phyloP scores from a whole-genome alignment of 1,284 basidiomycete genomes.

The Cryptococcus floricola region DNA sequence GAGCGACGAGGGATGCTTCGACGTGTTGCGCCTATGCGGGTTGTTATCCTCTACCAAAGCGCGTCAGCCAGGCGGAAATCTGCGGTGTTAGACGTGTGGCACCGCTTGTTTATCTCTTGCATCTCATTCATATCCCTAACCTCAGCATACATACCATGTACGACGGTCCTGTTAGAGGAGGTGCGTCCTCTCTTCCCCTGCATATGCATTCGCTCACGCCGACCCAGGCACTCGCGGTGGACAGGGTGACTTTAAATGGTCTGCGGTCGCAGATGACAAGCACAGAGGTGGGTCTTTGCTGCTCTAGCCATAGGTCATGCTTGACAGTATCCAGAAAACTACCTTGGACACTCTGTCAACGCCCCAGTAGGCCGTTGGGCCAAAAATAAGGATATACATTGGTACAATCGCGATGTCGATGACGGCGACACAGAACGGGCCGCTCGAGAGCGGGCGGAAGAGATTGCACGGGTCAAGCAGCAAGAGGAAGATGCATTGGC shows the following conservation, averaged over 20 bases:
- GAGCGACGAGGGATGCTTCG: background rate
- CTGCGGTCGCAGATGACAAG: constrained; percentile 83
- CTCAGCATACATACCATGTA: constrained; percentile 27
- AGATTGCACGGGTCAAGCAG: constrained; percentile 75
- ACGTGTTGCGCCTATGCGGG: background rate
- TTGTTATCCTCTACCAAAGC: background rate
- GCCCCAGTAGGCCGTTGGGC: constrained; percentile 91
- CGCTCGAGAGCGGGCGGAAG: constrained; percentile 49
- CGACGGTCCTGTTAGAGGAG: constrained; percentile 44
- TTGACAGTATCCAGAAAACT: constrained; percentile 58
- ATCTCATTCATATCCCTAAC: background rate
- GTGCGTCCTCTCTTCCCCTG: constrained; percentile 16
- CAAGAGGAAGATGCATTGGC: constrained; percentile 80
- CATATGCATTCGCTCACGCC: background rate
- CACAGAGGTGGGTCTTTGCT: constrained; percentile 66
- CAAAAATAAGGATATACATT: constrained; percentile 90
- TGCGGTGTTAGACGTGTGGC: background rate
- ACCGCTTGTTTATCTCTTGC: background rate
- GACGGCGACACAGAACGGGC: constrained; percentile 51
- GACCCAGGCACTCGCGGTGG: constrained; percentile 70
- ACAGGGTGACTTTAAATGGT: constrained; percentile 78
- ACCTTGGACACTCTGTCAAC: constrained; percentile 86
- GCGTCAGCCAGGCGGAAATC: background rate
- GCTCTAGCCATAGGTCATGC: background rate
- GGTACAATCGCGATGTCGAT: constrained; percentile 70